A percentile compares a stretch with the other conserved stretches of the same genome.
These are phyloP conservation scores for Nymphaea thermarum DNA, from an alignment of 164 flowering plant genomes.

Conservation along the genomic window DNA sequence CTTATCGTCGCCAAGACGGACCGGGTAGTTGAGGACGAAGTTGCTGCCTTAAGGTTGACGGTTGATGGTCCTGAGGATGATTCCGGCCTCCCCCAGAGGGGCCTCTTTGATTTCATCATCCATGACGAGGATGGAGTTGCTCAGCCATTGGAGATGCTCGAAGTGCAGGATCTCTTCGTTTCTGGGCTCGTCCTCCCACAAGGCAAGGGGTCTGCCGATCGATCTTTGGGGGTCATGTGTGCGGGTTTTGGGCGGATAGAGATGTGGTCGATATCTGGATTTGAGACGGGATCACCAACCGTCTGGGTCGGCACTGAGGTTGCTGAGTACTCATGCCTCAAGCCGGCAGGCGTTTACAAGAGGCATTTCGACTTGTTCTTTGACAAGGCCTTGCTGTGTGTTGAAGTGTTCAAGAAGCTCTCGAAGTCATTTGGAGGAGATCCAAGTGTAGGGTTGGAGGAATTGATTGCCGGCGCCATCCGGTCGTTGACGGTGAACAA, in stretches of 20 bases:
- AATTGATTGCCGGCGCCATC: conserved; percentile 60
- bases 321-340: conserved; percentile 73
- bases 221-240: conserved; percentile 44
- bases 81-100: conserved; percentile 39
- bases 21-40: conserved; percentile 45
- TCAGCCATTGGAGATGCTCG: conserved; percentile 65
- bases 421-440: conserved; percentile 55
- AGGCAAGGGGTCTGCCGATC: not conserved
- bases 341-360: conserved; percentile 52
- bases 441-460: conserved; percentile 54
- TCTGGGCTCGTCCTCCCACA: conserved; percentile 50
- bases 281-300: conserved; percentile 73
- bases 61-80: conserved; percentile 23
- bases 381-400: conserved; percentile 63
- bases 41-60: conserved; percentile 45
- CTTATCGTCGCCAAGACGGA: not conserved
- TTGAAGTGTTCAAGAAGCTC: conserved; percentile 57
- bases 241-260: conserved; percentile 86
- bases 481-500: conserved; percentile 66
- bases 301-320: conserved; percentile 76
- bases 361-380: conserved; percentile 49
- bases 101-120: conserved; percentile 56
- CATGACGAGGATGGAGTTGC: conserved; percentile 47
- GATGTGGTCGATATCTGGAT: conserved; percentile 82
- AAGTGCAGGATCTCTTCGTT: conserved; percentile 53